phyloP scores from a whole-genome alignment of 768 basidiomycete species.

The Pulveroboletus sp. region DNA sequence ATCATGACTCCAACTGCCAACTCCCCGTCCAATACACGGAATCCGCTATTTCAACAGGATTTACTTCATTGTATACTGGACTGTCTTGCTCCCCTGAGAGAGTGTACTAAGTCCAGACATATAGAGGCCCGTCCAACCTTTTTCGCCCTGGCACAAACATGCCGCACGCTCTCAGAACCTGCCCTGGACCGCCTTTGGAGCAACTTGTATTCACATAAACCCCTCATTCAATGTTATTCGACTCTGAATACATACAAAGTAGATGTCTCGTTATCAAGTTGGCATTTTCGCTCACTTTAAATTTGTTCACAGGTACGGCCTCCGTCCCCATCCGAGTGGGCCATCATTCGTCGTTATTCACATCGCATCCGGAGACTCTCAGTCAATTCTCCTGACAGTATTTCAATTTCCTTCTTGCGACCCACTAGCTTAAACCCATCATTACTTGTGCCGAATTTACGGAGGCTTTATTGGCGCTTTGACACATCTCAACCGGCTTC shows the following conservation, averaged over 20 bases:
- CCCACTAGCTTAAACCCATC: neutral
- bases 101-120: too few species aligned
- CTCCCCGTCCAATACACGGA: too few species aligned
- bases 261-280: neutral
- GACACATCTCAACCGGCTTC: neutral
- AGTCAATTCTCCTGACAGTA: too few species aligned
- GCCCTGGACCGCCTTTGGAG: conserved; percentile 5
- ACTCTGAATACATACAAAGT: neutral
- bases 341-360: too few species aligned
- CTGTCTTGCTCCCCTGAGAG: too few species aligned
- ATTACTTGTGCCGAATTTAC: neutral
- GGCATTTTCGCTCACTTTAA: too few species aligned
- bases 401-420: neutral
- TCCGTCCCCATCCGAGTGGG: neutral
- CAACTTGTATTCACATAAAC: neutral
- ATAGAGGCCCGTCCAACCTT: neutral
- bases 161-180: too few species aligned
- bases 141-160: neutral
- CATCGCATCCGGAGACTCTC: too few species aligned
- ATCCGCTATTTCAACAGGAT: too few species aligned
- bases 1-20: too few species aligned
- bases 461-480: neutral
- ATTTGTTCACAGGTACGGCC: neutral
- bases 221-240: neutral
- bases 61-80: too few species aligned